Evolutionary conservation across 768 basidiomycete species (phyloP).

Genomic region (Kwoniella heveanensis): DNA sequence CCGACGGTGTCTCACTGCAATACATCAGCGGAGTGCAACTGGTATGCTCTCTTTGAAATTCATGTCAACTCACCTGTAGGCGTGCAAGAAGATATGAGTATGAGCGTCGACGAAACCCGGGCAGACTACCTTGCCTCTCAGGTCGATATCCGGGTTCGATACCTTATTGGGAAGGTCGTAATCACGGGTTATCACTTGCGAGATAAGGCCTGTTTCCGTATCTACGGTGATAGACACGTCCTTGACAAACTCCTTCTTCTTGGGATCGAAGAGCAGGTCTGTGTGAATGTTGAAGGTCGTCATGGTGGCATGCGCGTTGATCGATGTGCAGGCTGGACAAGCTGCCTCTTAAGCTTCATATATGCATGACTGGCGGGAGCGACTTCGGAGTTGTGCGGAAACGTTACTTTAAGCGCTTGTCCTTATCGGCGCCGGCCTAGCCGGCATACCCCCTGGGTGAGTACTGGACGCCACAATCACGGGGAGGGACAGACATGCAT

Average conservation of each 20-base stretch:
- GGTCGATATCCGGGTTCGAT: constrained; percentile 19
- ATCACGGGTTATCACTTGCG: not conserved
- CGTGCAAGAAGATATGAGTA: constrained; percentile 33
- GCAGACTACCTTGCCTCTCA: constrained; percentile 25
- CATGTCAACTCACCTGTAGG: constrained; percentile 9
- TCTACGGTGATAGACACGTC: constrained; percentile 6
- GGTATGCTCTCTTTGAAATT: too few species aligned
- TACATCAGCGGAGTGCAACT: not conserved
- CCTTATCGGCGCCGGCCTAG: not conserved
- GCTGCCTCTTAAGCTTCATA: not conserved
- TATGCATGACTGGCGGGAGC: not conserved
- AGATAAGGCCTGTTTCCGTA: constrained; percentile 21
- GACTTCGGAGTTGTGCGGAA: not conserved
- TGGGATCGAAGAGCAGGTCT: constrained; percentile 8
- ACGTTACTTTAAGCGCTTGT: not conserved
- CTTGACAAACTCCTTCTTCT: constrained; percentile 1
- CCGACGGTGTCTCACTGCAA: constrained; percentile 27
- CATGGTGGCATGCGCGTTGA: not conserved
- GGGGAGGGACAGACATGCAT: too few species aligned
- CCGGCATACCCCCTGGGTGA: too few species aligned
- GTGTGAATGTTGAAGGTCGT: constrained; percentile 6
- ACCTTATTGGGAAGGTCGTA: not conserved
- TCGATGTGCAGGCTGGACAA: not conserved
- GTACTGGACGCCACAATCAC: too few species aligned
- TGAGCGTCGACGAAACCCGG: constrained; percentile 35